Base-by-base conservation (phyloP, 2,329 filamentous ascomycete species). In the Cordyceps tenuipes region DNA sequence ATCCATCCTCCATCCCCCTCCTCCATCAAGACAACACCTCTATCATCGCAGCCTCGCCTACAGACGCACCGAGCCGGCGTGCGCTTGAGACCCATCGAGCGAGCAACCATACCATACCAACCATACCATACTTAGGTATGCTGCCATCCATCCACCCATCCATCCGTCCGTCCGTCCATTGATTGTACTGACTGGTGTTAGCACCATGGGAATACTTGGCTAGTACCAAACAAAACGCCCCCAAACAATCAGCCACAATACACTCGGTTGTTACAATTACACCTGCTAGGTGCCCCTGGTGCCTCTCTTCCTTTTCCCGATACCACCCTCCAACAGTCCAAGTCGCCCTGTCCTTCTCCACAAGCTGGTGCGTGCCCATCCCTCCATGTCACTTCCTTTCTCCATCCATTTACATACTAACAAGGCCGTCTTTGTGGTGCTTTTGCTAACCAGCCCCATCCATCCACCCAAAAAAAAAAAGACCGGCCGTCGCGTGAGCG, bases 251-350 rank as follows among this genome's bases (percentile, higher is more conserved):
- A 51, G 59, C 59, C 59, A 60, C 57, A 54, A 60, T 13, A 9
- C 50, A 46, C 54, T 50, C 52, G 51, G 39, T 60, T 55, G 59
- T 60, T 60, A 46, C 51, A 60, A 53, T 59, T 60, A 9, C 39
- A 12, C 17, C 34, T 13, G 3, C 34, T 9, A 9, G 34, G 34
- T 48, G 43, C 50, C 59, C 41, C 51, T 56, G 52, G 44, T 51
- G 34, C 39, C 59, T 60, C 59, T 60, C 41, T 56, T 47, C 34
- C 13, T 57, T 51, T 46, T 57, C 59, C 59, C 53, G 59, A 61
- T 61, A 61, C 59, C 53, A 61, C 59, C 59, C 59, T 61, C 59
- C 59, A 61, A 61, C 52, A 55, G 43, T 49, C 57, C 57, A 60
- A 44, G 48, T 36, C 34, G 34, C 13, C 34, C 34, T 60, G 50